phyloP scores from a whole-genome alignment of 495 filamentous ascomycete genomes.

The Tuber borchii region DNA sequence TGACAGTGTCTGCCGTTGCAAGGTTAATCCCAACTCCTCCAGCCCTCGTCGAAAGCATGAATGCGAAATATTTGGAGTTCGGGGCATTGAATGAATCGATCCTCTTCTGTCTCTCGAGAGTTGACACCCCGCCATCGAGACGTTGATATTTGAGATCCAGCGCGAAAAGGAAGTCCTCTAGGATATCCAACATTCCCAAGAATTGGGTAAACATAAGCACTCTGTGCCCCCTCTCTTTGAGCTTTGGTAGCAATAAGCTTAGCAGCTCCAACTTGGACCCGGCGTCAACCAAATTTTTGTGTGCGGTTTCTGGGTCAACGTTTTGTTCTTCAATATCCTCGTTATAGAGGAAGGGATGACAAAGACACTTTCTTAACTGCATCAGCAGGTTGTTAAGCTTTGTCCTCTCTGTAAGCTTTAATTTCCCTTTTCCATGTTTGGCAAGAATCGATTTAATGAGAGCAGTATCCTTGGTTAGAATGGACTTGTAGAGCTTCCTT shows the following conservation, averaged over 20 bases:
- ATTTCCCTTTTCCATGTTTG: slow-evolving; percentile 43
- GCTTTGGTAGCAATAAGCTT: slow-evolving; percentile 81
- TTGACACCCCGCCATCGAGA: slow-evolving; percentile 73
- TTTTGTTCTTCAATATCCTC: slow-evolving; percentile 75
- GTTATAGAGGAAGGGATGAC: slow-evolving; percentile 93
- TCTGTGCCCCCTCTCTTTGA: slow-evolving; percentile 80
- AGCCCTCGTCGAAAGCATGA: slow-evolving; percentile 86
- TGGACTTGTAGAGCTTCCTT: slow-evolving; percentile 89
- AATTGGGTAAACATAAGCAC: slow-evolving; percentile 97
- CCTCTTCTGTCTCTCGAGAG: slow-evolving; percentile 80
- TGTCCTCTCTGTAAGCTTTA: slow-evolving; percentile 63
- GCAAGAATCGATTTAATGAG: slow-evolving; percentile 81
- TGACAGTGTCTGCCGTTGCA: slow-evolving; percentile 94
- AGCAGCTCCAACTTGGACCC: slow-evolving; percentile 83
- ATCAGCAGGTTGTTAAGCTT: slow-evolving; percentile 89
- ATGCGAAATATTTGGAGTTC: slow-evolving; percentile 73
- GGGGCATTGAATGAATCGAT: slow-evolving; percentile 92
- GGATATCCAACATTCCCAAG: slow-evolving; percentile 73
- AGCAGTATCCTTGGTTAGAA: slow-evolving; percentile 77
- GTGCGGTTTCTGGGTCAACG: slow-evolving; percentile 47
- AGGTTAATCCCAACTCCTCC: slow-evolving; percentile 97
- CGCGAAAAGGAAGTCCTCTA: slow-evolving; percentile 81
- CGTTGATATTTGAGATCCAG: slow-evolving; percentile 65
- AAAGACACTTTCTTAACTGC: slow-evolving; percentile 89
- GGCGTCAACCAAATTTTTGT: slow-evolving; percentile 80